Evolutionary conservation across 306 rosid genomes (phyloP).

Genomic region (Vigna angularis): DNA sequence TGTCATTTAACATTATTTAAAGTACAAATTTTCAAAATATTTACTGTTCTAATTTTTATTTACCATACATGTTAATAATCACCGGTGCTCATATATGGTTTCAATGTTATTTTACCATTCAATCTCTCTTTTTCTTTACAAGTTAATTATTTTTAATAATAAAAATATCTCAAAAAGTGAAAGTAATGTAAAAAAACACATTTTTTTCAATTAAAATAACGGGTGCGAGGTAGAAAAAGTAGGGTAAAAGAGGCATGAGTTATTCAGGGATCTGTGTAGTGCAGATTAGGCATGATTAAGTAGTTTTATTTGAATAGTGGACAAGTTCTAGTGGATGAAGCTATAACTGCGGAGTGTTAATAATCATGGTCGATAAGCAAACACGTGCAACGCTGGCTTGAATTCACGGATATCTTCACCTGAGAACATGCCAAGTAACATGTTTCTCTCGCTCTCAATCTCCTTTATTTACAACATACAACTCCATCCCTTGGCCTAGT

Average conservation of each 20-base stretch:
- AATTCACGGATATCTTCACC: slow-evolving; percentile 9
- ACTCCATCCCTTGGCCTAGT: slow-evolving; percentile 21
- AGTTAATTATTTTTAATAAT: too few species aligned
- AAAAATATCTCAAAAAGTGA: too few species aligned
- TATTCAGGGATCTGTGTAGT: slow-evolving; percentile 29
- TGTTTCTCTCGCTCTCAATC: background rate
- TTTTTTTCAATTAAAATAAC: background rate
- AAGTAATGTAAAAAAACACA: too few species aligned
- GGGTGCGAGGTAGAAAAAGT: background rate
- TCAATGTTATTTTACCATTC: too few species aligned
- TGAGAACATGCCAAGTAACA: slow-evolving; percentile 20
- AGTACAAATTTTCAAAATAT: too few species aligned
- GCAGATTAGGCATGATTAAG: slow-evolving; percentile 8
- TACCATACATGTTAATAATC: too few species aligned
- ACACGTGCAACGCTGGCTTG: slow-evolving; percentile 40
- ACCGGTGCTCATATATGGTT: too few species aligned
- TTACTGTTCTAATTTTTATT: too few species aligned
- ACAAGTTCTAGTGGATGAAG: background rate
- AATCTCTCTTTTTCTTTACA: too few species aligned
- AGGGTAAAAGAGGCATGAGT: background rate
- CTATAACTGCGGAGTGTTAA: slow-evolving; percentile 42
- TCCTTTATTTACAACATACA: background rate
- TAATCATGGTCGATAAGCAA: background rate
- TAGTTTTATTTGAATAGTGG: slow-evolving; percentile 17
- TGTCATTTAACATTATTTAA: too few species aligned